Conservation (phyloP, 169 alveolate species). For the Plasmodium fragile region DNA sequence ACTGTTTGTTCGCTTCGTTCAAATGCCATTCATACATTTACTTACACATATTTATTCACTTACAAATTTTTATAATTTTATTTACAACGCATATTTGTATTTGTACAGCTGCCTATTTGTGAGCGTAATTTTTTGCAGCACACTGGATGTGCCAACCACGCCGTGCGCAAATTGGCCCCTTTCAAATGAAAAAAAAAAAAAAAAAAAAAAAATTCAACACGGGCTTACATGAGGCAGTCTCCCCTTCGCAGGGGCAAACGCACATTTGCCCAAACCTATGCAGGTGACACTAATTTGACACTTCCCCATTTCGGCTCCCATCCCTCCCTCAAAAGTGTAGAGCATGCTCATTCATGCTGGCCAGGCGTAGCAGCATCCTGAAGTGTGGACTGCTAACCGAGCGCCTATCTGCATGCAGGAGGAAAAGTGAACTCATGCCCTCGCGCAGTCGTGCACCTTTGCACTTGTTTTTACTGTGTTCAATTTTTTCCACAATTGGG, state of each 20-base stretch:
- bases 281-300: neutral
- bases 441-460: neutral
- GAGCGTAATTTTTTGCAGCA: neutral
- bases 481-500: neutral
- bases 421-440: neutral
- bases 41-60: neutral
- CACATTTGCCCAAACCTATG: neutral
- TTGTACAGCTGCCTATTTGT: neutral
- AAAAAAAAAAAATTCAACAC: neutral
- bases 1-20: neutral
- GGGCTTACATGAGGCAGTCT: neutral
- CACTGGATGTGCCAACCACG: neutral
- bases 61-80: no score
- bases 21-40: neutral
- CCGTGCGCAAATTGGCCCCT: neutral
- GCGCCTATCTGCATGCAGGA: neutral
- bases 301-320: neutral
- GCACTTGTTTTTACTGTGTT: neutral
- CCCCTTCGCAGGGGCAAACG: neutral
- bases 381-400: neutral
- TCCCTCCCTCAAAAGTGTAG: no score
- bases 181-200: neutral
- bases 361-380: neutral
- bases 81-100: neutral
- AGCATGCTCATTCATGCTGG: neutral